phyloP scores from a whole-genome alignment of 2,329 filamentous ascomycete species.

The Plectosphaerella sp. region DNA sequence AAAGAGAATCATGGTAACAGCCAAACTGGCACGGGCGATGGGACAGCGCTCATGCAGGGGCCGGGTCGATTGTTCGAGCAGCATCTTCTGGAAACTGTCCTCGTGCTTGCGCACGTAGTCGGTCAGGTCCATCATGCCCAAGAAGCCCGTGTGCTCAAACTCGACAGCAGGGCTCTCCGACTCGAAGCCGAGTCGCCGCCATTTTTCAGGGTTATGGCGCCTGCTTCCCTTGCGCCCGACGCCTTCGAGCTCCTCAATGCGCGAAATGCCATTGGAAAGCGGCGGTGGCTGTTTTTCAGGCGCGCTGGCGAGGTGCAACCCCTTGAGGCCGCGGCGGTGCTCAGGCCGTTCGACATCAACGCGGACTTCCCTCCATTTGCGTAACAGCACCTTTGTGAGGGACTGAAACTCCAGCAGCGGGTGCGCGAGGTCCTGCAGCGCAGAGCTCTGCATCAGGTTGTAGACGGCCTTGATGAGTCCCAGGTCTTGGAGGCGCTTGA shows the following conservation, averaged over 20 bases:
- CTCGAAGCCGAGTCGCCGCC: slow-evolving; percentile 87
- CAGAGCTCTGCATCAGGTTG: slow-evolving; percentile 88
- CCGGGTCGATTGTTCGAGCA: slow-evolving; percentile 81
- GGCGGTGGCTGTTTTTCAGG: slow-evolving; percentile 46
- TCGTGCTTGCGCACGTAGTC: slow-evolving; percentile 92
- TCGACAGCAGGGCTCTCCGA: slow-evolving; percentile 82
- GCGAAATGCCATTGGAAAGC: slow-evolving; percentile 28
- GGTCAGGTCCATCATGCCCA: slow-evolving; percentile 96
- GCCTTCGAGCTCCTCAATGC: slow-evolving; percentile 27
- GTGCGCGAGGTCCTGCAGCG: slow-evolving; percentile 83
- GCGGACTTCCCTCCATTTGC: slow-evolving; percentile 81
- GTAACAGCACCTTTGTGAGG: slow-evolving; percentile 79
- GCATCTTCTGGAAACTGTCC: slow-evolving; percentile 85
- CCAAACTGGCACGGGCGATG: slow-evolving; percentile 78
- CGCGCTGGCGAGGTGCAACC: slow-evolving; percentile 77
- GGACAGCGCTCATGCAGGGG: slow-evolving; percentile 73
- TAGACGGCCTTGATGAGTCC: slow-evolving; percentile 91
- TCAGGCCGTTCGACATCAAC: slow-evolving; percentile 86
- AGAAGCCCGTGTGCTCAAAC: slow-evolving; percentile 79
- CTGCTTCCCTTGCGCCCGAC: slow-evolving; percentile 56
- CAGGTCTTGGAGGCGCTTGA: slow-evolving; percentile 88
- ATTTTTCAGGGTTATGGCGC: slow-evolving; percentile 83
- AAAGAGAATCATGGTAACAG: slow-evolving; percentile 83
- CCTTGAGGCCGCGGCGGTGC: slow-evolving; percentile 81
- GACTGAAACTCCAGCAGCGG: slow-evolving; percentile 91